These are phyloP conservation scores for Botryotinia convoluta DNA, from an alignment of 2,329 filamentous ascomycete genomes.

Conservation along the genomic window DNA sequence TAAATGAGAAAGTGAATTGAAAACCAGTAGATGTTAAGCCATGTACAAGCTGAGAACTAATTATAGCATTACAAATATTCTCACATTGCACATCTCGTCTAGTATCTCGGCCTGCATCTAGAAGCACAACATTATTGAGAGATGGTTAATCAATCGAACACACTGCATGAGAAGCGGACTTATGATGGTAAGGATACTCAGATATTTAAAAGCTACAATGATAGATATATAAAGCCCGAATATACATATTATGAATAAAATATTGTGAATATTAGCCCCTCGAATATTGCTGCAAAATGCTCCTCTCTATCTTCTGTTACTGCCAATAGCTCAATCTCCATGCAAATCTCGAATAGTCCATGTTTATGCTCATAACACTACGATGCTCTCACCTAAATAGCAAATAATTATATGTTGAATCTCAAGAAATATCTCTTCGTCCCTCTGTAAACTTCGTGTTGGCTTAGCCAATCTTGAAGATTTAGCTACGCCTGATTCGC, in stretches of 20 bases:
- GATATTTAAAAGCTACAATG: not conserved
- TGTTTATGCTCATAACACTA: not conserved
- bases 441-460: not conserved
- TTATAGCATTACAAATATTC: not conserved
- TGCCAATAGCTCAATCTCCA: not conserved
- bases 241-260: not conserved
- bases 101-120: not conserved
- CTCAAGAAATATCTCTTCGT: not conserved
- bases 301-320: not conserved
- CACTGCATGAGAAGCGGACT: not conserved
- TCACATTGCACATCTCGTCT: not conserved
- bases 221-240: not conserved
- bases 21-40: not conserved
- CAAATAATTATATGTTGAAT: too few species aligned
- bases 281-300: not conserved
- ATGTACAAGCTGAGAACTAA: not conserved
- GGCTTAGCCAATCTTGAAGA: too few species aligned
- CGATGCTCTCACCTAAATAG: not conserved
- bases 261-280: not conserved
- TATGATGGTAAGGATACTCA: not conserved
- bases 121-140: not conserved
- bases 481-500: too few species aligned
- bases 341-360: not conserved
- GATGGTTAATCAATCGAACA: not conserved
- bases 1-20: not conserved